A percentile compares a stretch with the other conserved stretches of the same genome.
Conservation (phyloP, 306 rosid genomes). For the Lagenaria siceraria region DNA sequence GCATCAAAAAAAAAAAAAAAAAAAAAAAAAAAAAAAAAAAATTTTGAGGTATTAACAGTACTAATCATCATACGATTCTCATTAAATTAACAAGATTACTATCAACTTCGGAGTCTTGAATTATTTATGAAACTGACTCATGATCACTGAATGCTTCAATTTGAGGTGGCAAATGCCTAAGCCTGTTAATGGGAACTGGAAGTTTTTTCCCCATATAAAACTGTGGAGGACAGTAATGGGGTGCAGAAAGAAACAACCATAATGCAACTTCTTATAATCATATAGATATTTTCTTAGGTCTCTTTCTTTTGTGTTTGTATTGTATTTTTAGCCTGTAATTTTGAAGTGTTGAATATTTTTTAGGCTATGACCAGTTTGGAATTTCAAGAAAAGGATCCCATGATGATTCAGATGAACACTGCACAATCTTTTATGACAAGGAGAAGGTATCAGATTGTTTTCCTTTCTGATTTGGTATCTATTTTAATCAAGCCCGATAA, state of each 20-base stretch:
- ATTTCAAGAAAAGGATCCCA: slow-evolving; percentile 72
- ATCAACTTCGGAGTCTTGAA: not conserved
- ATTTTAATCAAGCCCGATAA: not conserved
- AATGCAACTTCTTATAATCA: not conserved
- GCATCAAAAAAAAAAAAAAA: no score
- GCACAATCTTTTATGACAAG: slow-evolving; percentile 90
- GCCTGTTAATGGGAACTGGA: not conserved
- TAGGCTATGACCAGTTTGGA: slow-evolving; percentile 93
- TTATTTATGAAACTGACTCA: not conserved
- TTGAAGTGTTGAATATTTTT: not conserved
- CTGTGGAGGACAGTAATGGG: not conserved
- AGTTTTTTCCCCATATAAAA: not conserved
- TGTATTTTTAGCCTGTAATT: slow-evolving; percentile 10
- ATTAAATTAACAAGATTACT: not conserved
- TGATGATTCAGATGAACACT: slow-evolving; percentile 74
- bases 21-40: no score
- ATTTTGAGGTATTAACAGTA: not conserved
- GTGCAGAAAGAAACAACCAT: not conserved
- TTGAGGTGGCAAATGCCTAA: not conserved
- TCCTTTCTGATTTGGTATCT: not conserved
- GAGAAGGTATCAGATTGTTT: slow-evolving; percentile 44
- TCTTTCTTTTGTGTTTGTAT: not conserved
- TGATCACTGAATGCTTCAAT: not conserved
- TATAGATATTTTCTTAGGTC: not conserved
- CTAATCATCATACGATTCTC: not conserved